Conservation (phyloP, 257 asterid species). For the Capsicum pubescens region DNA sequence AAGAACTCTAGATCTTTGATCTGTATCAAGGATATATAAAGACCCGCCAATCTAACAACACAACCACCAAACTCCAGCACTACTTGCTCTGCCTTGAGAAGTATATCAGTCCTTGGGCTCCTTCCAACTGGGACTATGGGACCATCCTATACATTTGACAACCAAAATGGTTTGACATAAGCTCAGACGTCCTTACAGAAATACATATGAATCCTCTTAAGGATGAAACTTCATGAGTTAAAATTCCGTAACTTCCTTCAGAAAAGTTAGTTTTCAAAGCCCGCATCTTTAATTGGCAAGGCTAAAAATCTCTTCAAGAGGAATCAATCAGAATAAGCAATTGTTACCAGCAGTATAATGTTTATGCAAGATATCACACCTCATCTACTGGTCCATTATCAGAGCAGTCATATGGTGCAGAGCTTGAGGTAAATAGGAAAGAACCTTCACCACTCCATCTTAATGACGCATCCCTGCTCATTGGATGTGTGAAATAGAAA, state of each 20-base stretch:
- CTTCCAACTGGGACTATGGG: constrained; percentile 86
- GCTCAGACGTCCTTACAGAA: constrained; percentile 18
- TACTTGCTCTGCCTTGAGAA: constrained; percentile 79
- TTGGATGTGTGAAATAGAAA: constrained; percentile 21
- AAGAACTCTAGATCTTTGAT: constrained; percentile 27
- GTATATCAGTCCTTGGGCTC: constrained; percentile 87
- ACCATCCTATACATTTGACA: constrained; percentile 58
- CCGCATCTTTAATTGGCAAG: background rate
- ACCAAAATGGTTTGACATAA: constrained; percentile 26
- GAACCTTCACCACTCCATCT: constrained; percentile 95
- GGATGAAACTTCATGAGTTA: constrained; percentile 8
- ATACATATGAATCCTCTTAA: background rate
- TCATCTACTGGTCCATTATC: constrained; percentile 90
- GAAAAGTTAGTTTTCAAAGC: background rate
- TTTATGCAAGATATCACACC: constrained; percentile 56
- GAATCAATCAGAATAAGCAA: constrained; percentile 19
- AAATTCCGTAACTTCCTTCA: constrained; percentile 9
- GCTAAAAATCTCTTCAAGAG: background rate
- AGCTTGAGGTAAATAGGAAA: constrained; percentile 92
- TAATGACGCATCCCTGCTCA: constrained; percentile 78
- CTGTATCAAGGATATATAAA: constrained; percentile 83
- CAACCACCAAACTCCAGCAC: constrained; percentile 86
- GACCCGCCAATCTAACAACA: constrained; percentile 95
- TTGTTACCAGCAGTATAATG: constrained; percentile 31
- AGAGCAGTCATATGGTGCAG: constrained; percentile 88